phyloP scores from a whole-genome alignment of 495 filamentous ascomycete genomes.

The Sphaerosporella brunnea region DNA sequence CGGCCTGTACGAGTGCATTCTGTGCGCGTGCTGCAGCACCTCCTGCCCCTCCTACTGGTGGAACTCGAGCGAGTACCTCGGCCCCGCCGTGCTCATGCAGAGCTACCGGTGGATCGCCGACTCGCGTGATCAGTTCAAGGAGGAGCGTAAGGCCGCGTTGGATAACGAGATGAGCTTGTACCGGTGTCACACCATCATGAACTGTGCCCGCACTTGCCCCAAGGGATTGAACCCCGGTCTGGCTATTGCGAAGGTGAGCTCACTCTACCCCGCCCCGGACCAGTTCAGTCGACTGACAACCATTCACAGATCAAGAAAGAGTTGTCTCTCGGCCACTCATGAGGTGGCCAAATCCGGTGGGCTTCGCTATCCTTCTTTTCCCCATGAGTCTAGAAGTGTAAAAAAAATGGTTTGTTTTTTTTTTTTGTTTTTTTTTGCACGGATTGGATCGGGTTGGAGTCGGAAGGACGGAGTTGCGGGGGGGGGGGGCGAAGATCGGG shows the following conservation, averaged over 20 bases:
- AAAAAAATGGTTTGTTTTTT: too few relatives aligned
- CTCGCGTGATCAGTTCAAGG: slow-evolving; percentile 72
- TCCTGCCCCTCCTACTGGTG: slow-evolving; percentile 99
- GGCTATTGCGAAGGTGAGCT: slow-evolving; percentile 92
- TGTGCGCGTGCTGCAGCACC: slow-evolving; percentile 97
- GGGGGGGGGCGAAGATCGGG: too few relatives aligned
- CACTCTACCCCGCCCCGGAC: slow-evolving; percentile 29
- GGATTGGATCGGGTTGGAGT: too few relatives aligned
- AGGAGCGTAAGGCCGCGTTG: slow-evolving; percentile 69
- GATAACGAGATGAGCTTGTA: slow-evolving; percentile 98
- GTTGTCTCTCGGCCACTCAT: slow-evolving; percentile 44
- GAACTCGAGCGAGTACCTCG: slow-evolving; percentile 96
- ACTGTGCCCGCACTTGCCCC: slow-evolving; percentile 90
- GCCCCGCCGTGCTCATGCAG: slow-evolving; percentile 86
- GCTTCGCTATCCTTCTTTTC: too few relatives aligned
- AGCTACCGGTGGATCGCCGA: slow-evolving; percentile 94
- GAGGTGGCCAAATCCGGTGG: too few relatives aligned
- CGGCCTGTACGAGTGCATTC: slow-evolving; percentile 97
- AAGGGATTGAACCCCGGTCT: slow-evolving; percentile 93
- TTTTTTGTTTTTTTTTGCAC: too few relatives aligned
- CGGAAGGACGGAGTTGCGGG: too few relatives aligned
- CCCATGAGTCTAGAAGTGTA: too few relatives aligned
- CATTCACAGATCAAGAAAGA: slow-evolving; percentile 75
- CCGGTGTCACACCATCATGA: slow-evolving; percentile 96
- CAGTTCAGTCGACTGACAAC: background rate